A percentile compares a stretch with the other conserved stretches of the same genome.
These are phyloP conservation scores for Acmispon strigosus DNA, from an alignment of 306 rosid species.

Conservation along the genomic window DNA sequence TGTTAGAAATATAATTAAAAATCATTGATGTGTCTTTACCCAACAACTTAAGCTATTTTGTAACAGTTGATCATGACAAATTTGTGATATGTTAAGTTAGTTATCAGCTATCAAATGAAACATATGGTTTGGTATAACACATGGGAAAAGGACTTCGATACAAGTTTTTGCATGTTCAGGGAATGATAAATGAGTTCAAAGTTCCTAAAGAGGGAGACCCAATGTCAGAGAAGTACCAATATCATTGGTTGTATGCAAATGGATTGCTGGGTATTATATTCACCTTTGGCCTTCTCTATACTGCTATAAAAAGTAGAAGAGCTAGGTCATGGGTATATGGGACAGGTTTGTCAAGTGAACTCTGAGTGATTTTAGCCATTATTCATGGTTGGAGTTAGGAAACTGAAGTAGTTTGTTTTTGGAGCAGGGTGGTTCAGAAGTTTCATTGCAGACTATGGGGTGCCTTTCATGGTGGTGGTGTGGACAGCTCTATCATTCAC, in stretches of 20 bases:
- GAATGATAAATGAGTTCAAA: slow-evolving; percentile 60
- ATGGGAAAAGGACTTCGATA: not conserved
- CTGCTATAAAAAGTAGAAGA: slow-evolving; percentile 68
- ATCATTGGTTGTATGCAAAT: slow-evolving; percentile 64
- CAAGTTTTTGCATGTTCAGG: slow-evolving; percentile 35
- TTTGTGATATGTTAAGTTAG: not conserved
- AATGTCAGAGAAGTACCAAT: slow-evolving; percentile 34
- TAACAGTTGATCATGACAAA: too few species aligned
- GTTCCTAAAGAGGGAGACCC: slow-evolving; percentile 49
- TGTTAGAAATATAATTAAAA: too few species aligned
- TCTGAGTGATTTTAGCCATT: not conserved
- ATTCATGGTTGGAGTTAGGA: not conserved
- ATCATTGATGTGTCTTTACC: too few species aligned
- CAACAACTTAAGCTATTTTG: too few species aligned
- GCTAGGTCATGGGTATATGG: slow-evolving; percentile 86
- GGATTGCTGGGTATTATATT: slow-evolving; percentile 73
- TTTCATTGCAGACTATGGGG: slow-evolving; percentile 78
- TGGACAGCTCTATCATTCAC: slow-evolving; percentile 69
- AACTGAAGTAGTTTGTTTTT: not conserved
- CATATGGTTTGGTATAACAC: not conserved
- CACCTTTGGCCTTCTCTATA: slow-evolving; percentile 64
- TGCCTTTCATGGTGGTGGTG: slow-evolving; percentile 68
- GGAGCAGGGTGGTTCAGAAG: slow-evolving; percentile 60
- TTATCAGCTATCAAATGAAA: not conserved
- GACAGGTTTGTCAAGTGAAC: slow-evolving; percentile 50